Evolutionary conservation across 306 rosid genomes (phyloP).

Genomic region (Pterocarpus santalinus): DNA sequence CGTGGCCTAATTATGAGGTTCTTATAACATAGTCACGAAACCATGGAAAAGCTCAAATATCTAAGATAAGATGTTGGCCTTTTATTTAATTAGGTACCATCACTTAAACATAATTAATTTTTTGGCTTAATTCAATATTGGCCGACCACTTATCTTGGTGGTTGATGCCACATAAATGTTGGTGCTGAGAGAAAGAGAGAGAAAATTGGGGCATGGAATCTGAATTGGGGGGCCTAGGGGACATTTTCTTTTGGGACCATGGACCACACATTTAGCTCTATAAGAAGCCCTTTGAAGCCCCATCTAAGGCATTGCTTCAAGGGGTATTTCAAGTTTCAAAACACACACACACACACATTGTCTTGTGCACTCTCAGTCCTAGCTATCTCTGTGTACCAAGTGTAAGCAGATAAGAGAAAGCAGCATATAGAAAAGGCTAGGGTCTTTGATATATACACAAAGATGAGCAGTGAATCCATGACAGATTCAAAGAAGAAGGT

Average conservation of each 20-base stretch:
- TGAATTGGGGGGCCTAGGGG: slow-evolving; percentile 48
- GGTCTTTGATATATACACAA: neutral
- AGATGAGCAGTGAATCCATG: slow-evolving; percentile 52
- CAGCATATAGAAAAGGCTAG: slow-evolving; percentile 19
- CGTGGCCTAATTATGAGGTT: slow-evolving; percentile 44
- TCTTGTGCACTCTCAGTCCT: neutral
- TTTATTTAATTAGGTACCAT: slow-evolving; percentile 13
- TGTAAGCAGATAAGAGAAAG: neutral
- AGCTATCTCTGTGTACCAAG: slow-evolving; percentile 10
- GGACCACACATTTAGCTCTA: slow-evolving; percentile 55
- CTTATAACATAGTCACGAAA: slow-evolving; percentile 49
- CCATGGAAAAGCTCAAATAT: slow-evolving; percentile 55
- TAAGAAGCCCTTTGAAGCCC: slow-evolving; percentile 43
- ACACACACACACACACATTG: neutral
- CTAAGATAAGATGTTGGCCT: slow-evolving; percentile 40
- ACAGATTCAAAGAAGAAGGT: slow-evolving; percentile 65
- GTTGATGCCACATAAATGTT: slow-evolving; percentile 78
- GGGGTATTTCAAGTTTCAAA: slow-evolving; percentile 33
- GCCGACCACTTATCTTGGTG: slow-evolving; percentile 81
- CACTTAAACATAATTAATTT: slow-evolving; percentile 35
- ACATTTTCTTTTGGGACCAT: slow-evolving; percentile 48
- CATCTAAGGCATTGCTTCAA: slow-evolving; percentile 40
- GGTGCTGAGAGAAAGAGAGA: slow-evolving; percentile 45
- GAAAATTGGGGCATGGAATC: slow-evolving; percentile 60
- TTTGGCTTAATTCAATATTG: slow-evolving; percentile 53